These are phyloP conservation scores for Phytophthora palmivora DNA, from an alignment of 352 stramenopile species.

Conservation along the genomic window DNA sequence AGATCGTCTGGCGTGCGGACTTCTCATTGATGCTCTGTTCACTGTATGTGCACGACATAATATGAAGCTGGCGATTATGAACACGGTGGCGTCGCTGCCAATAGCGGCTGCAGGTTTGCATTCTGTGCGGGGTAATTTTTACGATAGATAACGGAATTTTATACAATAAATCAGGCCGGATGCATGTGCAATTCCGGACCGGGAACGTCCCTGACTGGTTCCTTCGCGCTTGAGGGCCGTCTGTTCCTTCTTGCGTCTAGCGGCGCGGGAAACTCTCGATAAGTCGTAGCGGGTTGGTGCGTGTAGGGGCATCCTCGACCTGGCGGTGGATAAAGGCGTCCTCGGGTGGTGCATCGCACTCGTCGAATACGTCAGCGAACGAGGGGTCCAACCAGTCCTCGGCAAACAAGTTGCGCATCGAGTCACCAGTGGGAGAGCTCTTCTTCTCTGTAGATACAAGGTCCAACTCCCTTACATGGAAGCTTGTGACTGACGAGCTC, in stretches of 20 bases:
- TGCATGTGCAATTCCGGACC: not conserved
- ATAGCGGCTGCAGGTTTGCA: conserved; percentile 12
- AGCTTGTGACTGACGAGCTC: conserved; percentile 51
- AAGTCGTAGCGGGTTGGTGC: conserved; percentile 32
- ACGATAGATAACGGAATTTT: conserved; percentile 26
- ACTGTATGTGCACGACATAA: too few relatives aligned
- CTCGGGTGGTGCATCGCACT: conserved; percentile 50
- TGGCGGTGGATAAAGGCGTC: conserved; percentile 72
- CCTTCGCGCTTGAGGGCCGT: conserved; percentile 20
- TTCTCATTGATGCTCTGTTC: not conserved
- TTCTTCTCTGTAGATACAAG: conserved; percentile 48
- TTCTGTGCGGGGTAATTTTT: conserved; percentile 23
- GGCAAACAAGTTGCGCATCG: conserved; percentile 38
- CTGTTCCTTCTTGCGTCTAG: conserved; percentile 12
- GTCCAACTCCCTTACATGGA: conserved; percentile 68
- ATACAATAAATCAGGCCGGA: conserved; percentile 35
- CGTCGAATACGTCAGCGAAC: conserved; percentile 69
- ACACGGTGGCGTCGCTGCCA: not conserved
- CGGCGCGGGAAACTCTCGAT: conserved; percentile 48
- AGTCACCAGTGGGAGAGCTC: conserved; percentile 31
- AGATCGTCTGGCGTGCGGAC: conserved; percentile 8
- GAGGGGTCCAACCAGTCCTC: conserved; percentile 43
- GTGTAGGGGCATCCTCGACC: conserved; percentile 27
- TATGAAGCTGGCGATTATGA: not conserved
- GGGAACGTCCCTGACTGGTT: conserved; percentile 4